Evolutionary conservation across 2,329 filamentous ascomycete species (phyloP), one percentile per base, ranked within the genome.

Genomic region (Aureobasidium zeae): DNA sequence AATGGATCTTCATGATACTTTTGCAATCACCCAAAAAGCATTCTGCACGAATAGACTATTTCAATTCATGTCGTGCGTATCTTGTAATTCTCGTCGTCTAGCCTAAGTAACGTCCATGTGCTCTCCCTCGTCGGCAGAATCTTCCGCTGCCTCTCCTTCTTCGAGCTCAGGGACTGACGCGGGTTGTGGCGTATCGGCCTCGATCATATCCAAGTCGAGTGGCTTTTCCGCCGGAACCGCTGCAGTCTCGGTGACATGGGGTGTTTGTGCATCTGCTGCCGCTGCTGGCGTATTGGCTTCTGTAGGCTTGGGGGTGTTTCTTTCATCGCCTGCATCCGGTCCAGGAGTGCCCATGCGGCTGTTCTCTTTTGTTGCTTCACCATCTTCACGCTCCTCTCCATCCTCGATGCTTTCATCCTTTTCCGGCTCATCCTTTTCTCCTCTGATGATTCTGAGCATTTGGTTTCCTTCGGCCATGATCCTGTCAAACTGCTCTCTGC

Each of bases 381-480:
- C 63, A 19, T 79, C 78, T 52, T 81, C 71, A 4, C 66, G 71
- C 49, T 73, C 80, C 12, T 70, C 75, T 35, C 78, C 80, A 51
- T 78, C 79, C 45, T 77, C 75, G 77, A 86, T 86, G 21, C 86
- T 86, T 62, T 93, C 86, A 44, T 86, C 76, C 30, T 86, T 72
- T 64, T 94, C 87, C 0, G 91, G 85, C 64, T 94, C 87, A 61
- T 94, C 88, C 66, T 94, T 94, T 70, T 95, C 89, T 57, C 94
- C 88, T 48, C 87, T 79, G 57, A 96, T 94, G 60, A 93, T 72
- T 36, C 85, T 74, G 46, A 88, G 72, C 61, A 96, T 73, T 51
- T 85, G 73, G 75, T 84, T 83, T n/a, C 86, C 86, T 67, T 95
- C 89, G 48, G 88, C 84, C 59, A 94, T 84, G 55, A 96, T 88